phyloP scores from a whole-genome alignment of 1,284 basidiomycete species.

The Pterulicium gracile region DNA sequence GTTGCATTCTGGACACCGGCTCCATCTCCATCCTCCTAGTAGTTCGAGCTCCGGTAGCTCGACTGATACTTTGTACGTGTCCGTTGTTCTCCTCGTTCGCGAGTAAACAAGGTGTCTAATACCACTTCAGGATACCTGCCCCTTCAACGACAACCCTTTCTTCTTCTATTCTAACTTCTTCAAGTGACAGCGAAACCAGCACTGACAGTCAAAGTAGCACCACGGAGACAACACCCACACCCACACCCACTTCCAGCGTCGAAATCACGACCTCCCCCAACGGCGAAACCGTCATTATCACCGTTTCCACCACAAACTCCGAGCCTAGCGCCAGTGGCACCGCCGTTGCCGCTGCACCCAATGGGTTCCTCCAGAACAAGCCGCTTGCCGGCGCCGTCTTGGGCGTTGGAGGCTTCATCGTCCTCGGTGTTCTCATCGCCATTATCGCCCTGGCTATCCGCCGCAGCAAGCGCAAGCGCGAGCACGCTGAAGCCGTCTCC shows the following conservation, averaged over 20 bases:
- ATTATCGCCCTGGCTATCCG: conserved; percentile 26
- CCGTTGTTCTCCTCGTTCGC: background rate
- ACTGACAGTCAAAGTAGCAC: too few species aligned
- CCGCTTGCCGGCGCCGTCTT: conserved; percentile 33
- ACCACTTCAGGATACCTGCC: too few species aligned
- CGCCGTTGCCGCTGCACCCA: conserved; percentile 7
- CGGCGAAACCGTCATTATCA: conserved; percentile 10
- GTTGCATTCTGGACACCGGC: background rate
- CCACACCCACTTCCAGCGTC: conserved; percentile 5
- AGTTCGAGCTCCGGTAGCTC: conserved; percentile 1
- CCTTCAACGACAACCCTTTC: too few species aligned
- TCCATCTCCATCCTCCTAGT: background rate
- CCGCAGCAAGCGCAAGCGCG: conserved; percentile 17
- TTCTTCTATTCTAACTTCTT: too few species aligned
- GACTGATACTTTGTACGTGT: background rate
- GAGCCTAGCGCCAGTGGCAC: conserved; percentile 1
- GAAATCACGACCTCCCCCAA: background rate
- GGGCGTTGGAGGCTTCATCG: conserved; percentile 25
- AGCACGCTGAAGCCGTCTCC: conserved; percentile 19
- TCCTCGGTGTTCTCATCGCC: conserved; percentile 22
- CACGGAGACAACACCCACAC: too few species aligned
- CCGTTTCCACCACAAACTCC: conserved; percentile 6
- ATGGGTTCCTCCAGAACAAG: conserved; percentile 32
- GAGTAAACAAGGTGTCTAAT: too few species aligned
- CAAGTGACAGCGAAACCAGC: too few species aligned